Evolutionary conservation across 1,139 yeast genomes (phyloP).

Genomic region (Zhuliangozyma parablackwelliae): DNA sequence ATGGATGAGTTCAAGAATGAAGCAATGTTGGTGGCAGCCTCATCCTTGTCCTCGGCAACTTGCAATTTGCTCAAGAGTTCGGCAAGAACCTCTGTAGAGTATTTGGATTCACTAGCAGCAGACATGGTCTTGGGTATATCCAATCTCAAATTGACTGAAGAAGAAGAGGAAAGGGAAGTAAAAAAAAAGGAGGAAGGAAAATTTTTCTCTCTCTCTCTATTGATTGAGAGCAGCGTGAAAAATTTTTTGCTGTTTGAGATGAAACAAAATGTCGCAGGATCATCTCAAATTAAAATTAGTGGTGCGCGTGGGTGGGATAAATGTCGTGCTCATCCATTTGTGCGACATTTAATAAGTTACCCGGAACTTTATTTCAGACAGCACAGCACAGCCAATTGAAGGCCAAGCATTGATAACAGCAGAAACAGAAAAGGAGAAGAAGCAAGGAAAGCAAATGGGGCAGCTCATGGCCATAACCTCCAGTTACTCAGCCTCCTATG

Average conservation of each 20-base stretch:
- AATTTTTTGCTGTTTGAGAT: background rate
- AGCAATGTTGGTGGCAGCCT: constrained; percentile 86
- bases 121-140: constrained; percentile 34
- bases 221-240: constrained; percentile 1
- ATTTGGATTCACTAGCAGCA: constrained; percentile 61
- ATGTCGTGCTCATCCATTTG: too few species aligned
- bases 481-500: too few species aligned
- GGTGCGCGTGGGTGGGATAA: too few species aligned
- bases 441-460: too few species aligned
- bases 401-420: too few species aligned
- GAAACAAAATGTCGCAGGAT: too few species aligned
- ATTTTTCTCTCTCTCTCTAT: constrained; percentile 1
- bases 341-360: too few species aligned
- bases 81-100: constrained; percentile 77
- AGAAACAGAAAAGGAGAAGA: too few species aligned
- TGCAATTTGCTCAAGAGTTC: constrained; percentile 91
- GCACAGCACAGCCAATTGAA: too few species aligned
- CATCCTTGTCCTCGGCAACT: constrained; percentile 86
- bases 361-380: too few species aligned
- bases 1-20: constrained; percentile 94
- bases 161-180: constrained; percentile 1
- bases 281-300: too few species aligned
- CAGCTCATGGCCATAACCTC: too few species aligned
- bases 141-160: constrained; percentile 17
- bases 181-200: constrained; percentile 1